phyloP scores from a whole-genome alignment of 208 protist species.

The Lotmaria passim region DNA sequence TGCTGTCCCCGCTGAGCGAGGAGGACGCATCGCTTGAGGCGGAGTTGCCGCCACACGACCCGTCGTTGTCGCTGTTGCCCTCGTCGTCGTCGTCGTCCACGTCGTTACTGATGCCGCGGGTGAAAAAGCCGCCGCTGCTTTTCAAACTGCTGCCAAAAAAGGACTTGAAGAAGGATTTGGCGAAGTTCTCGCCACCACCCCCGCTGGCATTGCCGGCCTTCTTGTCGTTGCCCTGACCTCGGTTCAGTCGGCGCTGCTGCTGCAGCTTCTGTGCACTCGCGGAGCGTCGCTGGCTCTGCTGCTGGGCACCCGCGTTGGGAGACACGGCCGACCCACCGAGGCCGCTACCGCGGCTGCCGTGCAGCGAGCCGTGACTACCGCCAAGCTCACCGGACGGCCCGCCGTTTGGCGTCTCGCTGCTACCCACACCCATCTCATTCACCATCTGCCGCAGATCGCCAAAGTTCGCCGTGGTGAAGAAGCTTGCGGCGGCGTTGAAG shows the following conservation, averaged over 20 bases:
- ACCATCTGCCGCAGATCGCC: conserved; percentile 30
- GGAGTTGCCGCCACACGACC: conserved; percentile 16
- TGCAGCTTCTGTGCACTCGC: not conserved
- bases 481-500: conserved; percentile 29
- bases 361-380: conserved; percentile 16
- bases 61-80: conserved; percentile 1
- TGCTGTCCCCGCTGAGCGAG: not conserved
- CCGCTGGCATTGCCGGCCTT: conserved; percentile 2
- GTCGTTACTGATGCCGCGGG: conserved; percentile 6
- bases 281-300: not conserved
- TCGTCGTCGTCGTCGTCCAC: conserved; percentile 8
- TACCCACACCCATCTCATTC: conserved; percentile 16
- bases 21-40: not conserved
- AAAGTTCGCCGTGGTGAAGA: conserved; percentile 34
- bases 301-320: not conserved
- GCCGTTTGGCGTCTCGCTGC: conserved; percentile 5
- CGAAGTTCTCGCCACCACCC: conserved; percentile 39
- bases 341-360: conserved; percentile 10
- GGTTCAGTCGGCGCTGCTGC: not conserved
- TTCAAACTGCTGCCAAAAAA: conserved; percentile 46
- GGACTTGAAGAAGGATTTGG: conserved; percentile 62
- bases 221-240: not conserved
- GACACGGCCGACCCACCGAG: conserved; percentile 7
- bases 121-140: conserved; percentile 12
- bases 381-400: conserved; percentile 3